Conservation (phyloP, 2,329 filamentous ascomycete genomes). For the Botrytis hyacinthi region DNA sequence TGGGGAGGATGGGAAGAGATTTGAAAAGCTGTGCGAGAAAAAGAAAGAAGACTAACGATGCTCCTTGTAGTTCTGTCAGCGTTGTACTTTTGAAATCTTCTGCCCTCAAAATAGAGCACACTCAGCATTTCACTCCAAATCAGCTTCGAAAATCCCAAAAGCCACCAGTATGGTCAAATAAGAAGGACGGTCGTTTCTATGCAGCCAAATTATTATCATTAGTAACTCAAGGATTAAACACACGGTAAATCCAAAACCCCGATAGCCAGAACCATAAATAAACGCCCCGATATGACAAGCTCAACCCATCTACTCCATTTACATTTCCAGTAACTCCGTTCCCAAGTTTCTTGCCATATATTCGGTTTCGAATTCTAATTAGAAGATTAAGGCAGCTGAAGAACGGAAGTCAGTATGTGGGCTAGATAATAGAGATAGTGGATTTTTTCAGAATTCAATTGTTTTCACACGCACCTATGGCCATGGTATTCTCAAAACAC, state of each 20-base stretch:
- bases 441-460: rapidly evolving
- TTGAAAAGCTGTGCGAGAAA: background rate
- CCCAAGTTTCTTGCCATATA: background rate
- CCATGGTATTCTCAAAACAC: background rate
- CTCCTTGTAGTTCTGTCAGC: background rate
- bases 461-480: background rate
- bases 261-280: background rate
- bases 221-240: background rate
- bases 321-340: background rate
- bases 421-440: background rate
- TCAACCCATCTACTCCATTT: background rate
- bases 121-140: background rate
- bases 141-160: background rate
- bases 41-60: background rate
- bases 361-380: background rate
- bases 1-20: background rate
- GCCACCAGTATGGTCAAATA: background rate
- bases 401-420: background rate
- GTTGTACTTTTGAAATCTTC: background rate
- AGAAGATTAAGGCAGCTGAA: background rate
- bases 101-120: background rate
- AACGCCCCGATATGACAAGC: background rate
- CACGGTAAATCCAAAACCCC: background rate
- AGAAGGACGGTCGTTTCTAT: background rate
- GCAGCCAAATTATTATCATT: background rate